These are phyloP conservation scores for Closterium sp. DNA, from an alignment of 139 green algal genomes.

Conservation along the genomic window DNA sequence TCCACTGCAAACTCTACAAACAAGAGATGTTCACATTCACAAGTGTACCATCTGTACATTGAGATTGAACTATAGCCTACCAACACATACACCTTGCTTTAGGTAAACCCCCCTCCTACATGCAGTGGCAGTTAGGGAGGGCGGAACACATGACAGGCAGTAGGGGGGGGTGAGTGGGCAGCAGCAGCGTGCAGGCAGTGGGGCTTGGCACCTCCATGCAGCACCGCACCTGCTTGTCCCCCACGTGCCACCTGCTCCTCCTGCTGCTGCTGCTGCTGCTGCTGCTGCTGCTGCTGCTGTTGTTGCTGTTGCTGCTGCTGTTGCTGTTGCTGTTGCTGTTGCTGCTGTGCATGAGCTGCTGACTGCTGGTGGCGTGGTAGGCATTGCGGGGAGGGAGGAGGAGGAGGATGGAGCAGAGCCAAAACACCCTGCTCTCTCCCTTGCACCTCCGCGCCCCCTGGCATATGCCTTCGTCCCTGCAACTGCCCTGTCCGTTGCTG, in stretches of 20 bases:
- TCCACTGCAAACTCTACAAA: no score
- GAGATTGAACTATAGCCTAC: no score
- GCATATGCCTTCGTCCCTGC: background rate
- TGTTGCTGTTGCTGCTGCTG: no score
- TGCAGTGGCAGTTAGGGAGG: background rate
- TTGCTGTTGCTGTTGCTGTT: no score
- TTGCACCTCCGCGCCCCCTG: no score
- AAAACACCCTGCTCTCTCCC: background rate
- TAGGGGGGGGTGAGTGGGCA: background rate
- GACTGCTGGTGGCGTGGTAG: background rate
- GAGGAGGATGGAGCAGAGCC: background rate
- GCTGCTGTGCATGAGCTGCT: background rate
- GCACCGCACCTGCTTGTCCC: background rate
- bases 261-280: background rate
- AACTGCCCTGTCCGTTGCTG: background rate
- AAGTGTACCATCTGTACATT: no score
- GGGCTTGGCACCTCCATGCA: background rate
- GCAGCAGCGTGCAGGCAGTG: background rate
- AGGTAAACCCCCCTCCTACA: background rate
- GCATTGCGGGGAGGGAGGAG: background rate
- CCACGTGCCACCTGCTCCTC: background rate
- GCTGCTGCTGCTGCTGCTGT: no score
- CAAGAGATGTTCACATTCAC: no score
- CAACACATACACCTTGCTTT: no score
- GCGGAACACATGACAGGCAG: background rate